These are phyloP conservation scores for Dactylella cylindrospora DNA, from an alignment of 2,329 filamentous ascomycete genomes.

Conservation along the genomic window DNA sequence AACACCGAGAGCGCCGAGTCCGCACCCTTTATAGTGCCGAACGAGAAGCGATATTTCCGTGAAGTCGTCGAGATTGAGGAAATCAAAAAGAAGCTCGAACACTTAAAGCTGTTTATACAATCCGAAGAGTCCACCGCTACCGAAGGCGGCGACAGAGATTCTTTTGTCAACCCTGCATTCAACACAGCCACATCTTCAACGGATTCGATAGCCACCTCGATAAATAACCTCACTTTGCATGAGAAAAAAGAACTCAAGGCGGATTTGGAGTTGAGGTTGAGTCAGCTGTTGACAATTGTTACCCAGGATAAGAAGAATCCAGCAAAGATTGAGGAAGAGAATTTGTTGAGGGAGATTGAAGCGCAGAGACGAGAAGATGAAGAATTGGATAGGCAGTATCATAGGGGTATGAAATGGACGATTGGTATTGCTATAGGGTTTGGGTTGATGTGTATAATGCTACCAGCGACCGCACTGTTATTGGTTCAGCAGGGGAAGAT, in stretches of 20 bases:
- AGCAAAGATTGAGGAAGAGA: slow-evolving; percentile 28
- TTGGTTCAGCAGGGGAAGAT: slow-evolving; percentile 31
- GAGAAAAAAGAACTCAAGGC: slow-evolving; percentile 39
- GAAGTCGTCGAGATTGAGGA: slow-evolving; percentile 36
- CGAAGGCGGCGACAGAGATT: background rate
- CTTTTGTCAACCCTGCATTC: slow-evolving; percentile 35
- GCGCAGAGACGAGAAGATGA: slow-evolving; percentile 32
- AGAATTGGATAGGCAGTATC: slow-evolving; percentile 18
- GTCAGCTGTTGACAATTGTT: slow-evolving; percentile 35
- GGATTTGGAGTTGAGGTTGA: slow-evolving; percentile 32
- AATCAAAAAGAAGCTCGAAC: slow-evolving; percentile 23
- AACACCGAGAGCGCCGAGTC: slow-evolving; percentile 35
- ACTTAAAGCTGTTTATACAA: slow-evolving; percentile 34
- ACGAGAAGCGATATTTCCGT: slow-evolving; percentile 40
- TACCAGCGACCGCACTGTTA: slow-evolving; percentile 30
- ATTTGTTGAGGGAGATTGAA: slow-evolving; percentile 27
- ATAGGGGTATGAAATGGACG: slow-evolving; percentile 41
- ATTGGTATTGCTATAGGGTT: slow-evolving; percentile 32
- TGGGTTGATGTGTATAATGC: slow-evolving; percentile 39
- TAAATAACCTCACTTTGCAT: slow-evolving; percentile 27
- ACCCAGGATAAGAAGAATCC: slow-evolving; percentile 40
- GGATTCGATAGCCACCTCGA: slow-evolving; percentile 30
- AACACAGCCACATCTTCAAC: slow-evolving; percentile 19
- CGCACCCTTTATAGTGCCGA: slow-evolving; percentile 37
- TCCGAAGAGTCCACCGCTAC: slow-evolving; percentile 24